Percentiles rank a stretch among this genome's conserved stretches.
These are phyloP conservation scores for Lepidium didymum DNA, from an alignment of 345 rosid genomes.

Conservation along the genomic window DNA sequence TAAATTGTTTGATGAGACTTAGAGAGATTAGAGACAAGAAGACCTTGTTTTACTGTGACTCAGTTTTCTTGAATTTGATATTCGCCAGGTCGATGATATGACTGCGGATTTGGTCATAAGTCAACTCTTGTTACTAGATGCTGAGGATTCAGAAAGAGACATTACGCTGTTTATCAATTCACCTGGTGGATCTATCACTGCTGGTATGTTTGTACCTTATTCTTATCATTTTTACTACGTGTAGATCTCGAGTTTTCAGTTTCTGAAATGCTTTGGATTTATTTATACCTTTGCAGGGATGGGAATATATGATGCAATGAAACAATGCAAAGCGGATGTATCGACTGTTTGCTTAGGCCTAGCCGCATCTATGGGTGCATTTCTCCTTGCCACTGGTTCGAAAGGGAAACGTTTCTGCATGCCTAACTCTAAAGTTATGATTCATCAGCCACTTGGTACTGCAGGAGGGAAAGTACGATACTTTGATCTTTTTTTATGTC, in stretches of 20 bases:
- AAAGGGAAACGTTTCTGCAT: slow-evolving; percentile 94
- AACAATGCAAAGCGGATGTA: slow-evolving; percentile 89
- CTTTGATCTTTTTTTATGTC: background rate
- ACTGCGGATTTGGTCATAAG: slow-evolving; percentile 83
- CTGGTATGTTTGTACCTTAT: slow-evolving; percentile 41
- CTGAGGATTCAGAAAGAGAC: slow-evolving; percentile 72
- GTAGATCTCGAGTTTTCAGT: background rate
- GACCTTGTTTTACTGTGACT: background rate
- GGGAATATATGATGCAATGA: slow-evolving; percentile 98
- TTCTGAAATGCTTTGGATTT: background rate
- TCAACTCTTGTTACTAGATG: slow-evolving; percentile 85
- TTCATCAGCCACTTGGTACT: slow-evolving; percentile 88
- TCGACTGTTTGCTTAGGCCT: slow-evolving; percentile 91
- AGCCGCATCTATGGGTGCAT: slow-evolving; percentile 94
- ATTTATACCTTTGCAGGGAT: slow-evolving; percentile 36
- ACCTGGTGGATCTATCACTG: slow-evolving; percentile 90
- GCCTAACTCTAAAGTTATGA: slow-evolving; percentile 95
- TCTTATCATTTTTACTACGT: background rate
- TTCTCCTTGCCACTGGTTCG: slow-evolving; percentile 78
- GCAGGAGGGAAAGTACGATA: slow-evolving; percentile 74
- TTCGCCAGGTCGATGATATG: slow-evolving; percentile 69
- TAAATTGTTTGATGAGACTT: background rate
- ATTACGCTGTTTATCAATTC: slow-evolving; percentile 80
- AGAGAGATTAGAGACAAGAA: background rate
- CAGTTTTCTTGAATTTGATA: background rate